Base-by-base conservation (phyloP, 148 eudicot genomes). In the Gaultheria prostrata region DNA sequence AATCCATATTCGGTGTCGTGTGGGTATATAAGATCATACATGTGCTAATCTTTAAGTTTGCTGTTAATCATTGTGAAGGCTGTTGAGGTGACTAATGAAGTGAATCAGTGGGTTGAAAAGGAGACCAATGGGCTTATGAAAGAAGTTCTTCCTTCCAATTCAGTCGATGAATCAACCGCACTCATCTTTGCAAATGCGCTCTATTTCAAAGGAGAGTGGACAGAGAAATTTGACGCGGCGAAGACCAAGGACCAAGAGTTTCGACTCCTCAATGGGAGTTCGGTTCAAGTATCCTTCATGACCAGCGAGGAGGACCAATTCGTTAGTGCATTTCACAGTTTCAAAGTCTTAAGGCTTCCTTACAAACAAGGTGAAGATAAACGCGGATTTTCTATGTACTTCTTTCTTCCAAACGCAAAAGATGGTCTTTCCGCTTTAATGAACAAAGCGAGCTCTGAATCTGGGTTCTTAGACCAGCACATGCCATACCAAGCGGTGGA, bases 141-240 rank as follows among this genome's bases (percentile, higher is more conserved):
- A 39, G 6, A 39, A 39, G 43, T 39, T 39, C 43, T 39, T 39
- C 43, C 43, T 95, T 76, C 90, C 56, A 95, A 94, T 21, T 87
- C 96, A 57, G 92, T 94, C 21, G 94, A 93, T 50, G 56, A 51
- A 79, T 75, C 88, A 2, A 94, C 98, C 28, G 86, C 92, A 85
- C 95, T 95, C 74, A 87, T 95, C 79, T 91, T 94, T 85, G 91
- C 98, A 26, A 95, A 94, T 78, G 98, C 95, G 0, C 72, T 95
- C 26, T 95, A 95, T 84, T 95, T 92, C 79, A 95, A 95, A 81
- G 98, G 98, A 71, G 88, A 90, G 32, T 95, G 98, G 98, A 81
- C 51, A 4, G 90, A 93, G 21, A 89, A 94, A 80, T 95, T 94
- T 67, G 94, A 93, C 65, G 78, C 90, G 76, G 87, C 95, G 1